Percentiles rank a stretch among this genome's conserved stretches.
Conservation (phyloP, 176 grass and related monocot genomes). For the Zoysia pacifica region DNA sequence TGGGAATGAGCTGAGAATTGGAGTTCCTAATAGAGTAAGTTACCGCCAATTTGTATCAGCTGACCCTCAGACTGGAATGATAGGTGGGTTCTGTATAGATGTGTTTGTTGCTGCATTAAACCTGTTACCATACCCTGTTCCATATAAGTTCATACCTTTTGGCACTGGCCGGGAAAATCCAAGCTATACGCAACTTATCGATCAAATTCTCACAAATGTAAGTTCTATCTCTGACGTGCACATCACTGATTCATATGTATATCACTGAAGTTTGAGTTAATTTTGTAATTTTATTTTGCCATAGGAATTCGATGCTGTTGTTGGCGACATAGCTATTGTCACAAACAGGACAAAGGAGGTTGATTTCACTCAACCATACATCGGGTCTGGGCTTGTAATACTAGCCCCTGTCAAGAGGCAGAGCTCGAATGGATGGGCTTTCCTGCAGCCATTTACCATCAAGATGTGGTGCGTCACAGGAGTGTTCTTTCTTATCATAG, state of each 20-base stretch:
- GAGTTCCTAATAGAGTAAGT: constrained; percentile 72
- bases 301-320: constrained; percentile 75
- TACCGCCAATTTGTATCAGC: constrained; percentile 63
- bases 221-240: constrained; percentile 45
- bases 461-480: constrained; percentile 80
- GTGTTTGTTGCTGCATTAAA: constrained; percentile 82
- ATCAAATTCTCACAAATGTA: constrained; percentile 57
- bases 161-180: constrained; percentile 71
- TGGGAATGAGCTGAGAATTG: constrained; percentile 75
- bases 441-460: constrained; percentile 81
- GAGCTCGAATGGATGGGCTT: constrained; percentile 67
- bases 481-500: constrained; percentile 76
- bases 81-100: constrained; percentile 81
- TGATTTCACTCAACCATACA: constrained; percentile 88
- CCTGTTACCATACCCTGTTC: constrained; percentile 73
- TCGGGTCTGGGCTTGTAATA: constrained; percentile 71
- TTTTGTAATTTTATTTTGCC: not conserved
- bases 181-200: constrained; percentile 55
- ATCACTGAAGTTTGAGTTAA: not conserved
- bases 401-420: constrained; percentile 65
- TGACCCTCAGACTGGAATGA: constrained; percentile 34
- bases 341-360: constrained; percentile 71
- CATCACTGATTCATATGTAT: constrained; percentile 6
- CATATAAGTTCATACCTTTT: constrained; percentile 63
- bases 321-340: constrained; percentile 73